A percentile compares a stretch with the other conserved stretches of the same genome.
These are phyloP conservation scores for Exophiala sp. DNA, from an alignment of 2,329 filamentous ascomycete species.

Conservation along the genomic window DNA sequence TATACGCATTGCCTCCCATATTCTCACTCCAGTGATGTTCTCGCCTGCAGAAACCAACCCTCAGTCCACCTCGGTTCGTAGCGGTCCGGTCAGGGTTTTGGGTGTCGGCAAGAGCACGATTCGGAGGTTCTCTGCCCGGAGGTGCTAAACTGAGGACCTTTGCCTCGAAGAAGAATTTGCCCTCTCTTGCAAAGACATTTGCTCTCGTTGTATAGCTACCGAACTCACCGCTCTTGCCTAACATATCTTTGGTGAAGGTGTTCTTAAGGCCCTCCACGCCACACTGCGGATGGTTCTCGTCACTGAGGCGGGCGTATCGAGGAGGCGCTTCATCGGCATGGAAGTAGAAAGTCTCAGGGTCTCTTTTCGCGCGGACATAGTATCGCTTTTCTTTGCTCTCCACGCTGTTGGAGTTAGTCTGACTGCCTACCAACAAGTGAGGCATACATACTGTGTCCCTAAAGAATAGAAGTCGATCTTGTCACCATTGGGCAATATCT, in stretches of 20 bases:
- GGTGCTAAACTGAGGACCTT: constrained; percentile 57
- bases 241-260: constrained; percentile 66
- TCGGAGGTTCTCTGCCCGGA: constrained; percentile 55
- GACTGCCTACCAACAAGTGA: neutral
- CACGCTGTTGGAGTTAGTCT: constrained; percentile 17
- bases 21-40: constrained; percentile 33
- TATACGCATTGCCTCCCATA: constrained; percentile 28
- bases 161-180: constrained; percentile 90
- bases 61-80: constrained; percentile 41
- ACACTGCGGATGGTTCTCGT: constrained; percentile 60
- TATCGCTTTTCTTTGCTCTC: constrained; percentile 29
- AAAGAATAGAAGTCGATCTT: constrained; percentile 29
- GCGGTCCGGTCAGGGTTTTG: constrained; percentile 24
- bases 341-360: constrained; percentile 27
- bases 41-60: constrained; percentile 43
- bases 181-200: constrained; percentile 84
- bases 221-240: constrained; percentile 74
- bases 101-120: constrained; percentile 24
- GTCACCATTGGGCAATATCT: constrained; percentile 23
- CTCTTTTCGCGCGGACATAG: constrained; percentile 28
- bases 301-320: constrained; percentile 77
- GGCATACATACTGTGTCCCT: constrained; percentile 25
- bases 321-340: constrained; percentile 68
- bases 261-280: constrained; percentile 68
- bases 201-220: constrained; percentile 75